Conservation (phyloP, 345 rosid species). For the Boechera divaricarpa region DNA sequence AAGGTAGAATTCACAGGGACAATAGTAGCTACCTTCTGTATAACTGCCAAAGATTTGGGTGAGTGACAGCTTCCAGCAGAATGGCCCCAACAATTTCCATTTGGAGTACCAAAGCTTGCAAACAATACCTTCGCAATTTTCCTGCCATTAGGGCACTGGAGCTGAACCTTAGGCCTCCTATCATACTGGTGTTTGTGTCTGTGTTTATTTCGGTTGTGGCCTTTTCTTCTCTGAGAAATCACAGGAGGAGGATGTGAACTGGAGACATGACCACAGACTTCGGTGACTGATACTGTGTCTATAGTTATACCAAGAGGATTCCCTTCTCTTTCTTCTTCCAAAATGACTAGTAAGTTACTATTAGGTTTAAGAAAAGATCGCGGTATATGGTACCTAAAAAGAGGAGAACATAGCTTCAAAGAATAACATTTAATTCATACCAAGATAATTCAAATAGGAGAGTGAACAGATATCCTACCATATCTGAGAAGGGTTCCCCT, state of each 20-base stretch:
- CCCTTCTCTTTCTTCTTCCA: conserved; percentile 62
- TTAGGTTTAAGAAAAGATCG: conserved; percentile 57
- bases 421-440: neutral
- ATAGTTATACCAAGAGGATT: conserved; percentile 57
- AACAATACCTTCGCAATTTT: conserved; percentile 52
- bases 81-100: conserved; percentile 54
- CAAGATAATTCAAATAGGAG: neutral
- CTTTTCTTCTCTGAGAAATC: conserved; percentile 30
- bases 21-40: conserved; percentile 52
- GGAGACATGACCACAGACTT: conserved; percentile 48
- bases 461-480: conserved; percentile 52
- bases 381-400: conserved; percentile 62
- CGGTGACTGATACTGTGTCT: conserved; percentile 49
- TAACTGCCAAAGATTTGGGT: conserved; percentile 45
- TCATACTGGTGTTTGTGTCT: conserved; percentile 33
- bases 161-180: conserved; percentile 44
- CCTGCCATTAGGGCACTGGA: conserved; percentile 48
- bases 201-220: conserved; percentile 16
- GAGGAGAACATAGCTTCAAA: conserved; percentile 24
- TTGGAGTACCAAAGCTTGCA: conserved; percentile 67
- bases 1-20: neutral
- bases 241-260: conserved; percentile 44
- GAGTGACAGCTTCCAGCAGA: conserved; percentile 60
- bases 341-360: conserved; percentile 53
- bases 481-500: conserved; percentile 69